These are phyloP conservation scores for Pichia ethanolica DNA, from an alignment of 805 yeast genomes.

Conservation along the genomic window DNA sequence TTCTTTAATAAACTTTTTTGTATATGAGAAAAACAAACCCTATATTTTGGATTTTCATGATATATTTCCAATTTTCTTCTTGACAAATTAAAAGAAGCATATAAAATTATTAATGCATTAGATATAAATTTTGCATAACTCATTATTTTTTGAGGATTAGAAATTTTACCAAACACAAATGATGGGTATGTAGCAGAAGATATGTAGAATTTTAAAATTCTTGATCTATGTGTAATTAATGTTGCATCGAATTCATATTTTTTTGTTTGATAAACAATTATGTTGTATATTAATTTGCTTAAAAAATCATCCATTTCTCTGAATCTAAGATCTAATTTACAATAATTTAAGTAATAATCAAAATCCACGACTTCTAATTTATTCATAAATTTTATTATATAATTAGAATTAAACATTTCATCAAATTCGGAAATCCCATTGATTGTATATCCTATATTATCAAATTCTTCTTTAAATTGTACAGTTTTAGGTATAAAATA, in stretches of 20 bases:
- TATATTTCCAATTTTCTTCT: background rate
- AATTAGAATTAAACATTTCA: slow-evolving; percentile 6
- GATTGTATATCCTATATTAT: background rate
- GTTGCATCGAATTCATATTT: background rate
- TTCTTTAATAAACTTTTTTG: background rate
- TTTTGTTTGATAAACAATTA: background rate
- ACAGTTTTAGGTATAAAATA: background rate
- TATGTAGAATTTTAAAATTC: slow-evolving; percentile 2
- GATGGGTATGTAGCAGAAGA: background rate
- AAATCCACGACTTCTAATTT: background rate
- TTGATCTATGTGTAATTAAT: background rate
- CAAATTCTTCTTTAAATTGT: background rate
- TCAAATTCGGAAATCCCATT: background rate
- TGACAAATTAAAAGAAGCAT: slow-evolving; percentile 1
- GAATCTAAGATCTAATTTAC: background rate
- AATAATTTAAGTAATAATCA: slow-evolving; percentile 4
- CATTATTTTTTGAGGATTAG: background rate
- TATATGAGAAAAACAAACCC: background rate
- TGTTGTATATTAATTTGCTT: background rate
- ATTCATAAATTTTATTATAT: background rate
- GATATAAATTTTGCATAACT: slow-evolving; percentile 1
- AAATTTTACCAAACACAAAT: slow-evolving; percentile 1
- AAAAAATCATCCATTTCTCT: background rate
- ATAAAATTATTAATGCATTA: background rate
- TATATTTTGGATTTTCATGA: slow-evolving; percentile 1